These are phyloP conservation scores for Diphasiastrum complanatum DNA, from an alignment of 83 land plant species.

Conservation along the genomic window DNA sequence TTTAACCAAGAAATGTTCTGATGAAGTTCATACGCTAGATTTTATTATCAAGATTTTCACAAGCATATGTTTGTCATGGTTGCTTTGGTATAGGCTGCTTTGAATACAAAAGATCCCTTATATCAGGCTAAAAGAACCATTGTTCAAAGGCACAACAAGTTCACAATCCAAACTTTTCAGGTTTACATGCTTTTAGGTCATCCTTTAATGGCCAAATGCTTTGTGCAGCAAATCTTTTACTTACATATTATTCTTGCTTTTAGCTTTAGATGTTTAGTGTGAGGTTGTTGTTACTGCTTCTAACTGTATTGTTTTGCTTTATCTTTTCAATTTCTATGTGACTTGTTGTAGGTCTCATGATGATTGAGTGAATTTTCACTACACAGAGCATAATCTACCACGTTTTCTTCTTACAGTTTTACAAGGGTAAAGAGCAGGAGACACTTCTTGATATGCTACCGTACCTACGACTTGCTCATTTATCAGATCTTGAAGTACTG, in stretches of 20 bases:
- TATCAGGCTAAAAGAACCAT: constrained; percentile 87
- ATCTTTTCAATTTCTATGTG: background rate
- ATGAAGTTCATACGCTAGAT: too few species aligned
- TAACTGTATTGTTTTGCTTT: background rate
- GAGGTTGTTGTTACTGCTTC: too few species aligned
- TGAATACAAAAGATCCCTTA: constrained; percentile 89
- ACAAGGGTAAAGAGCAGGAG: constrained; percentile 81
- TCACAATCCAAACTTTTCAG: constrained; percentile 64
- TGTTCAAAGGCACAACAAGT: constrained; percentile 77
- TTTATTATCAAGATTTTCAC: too few species aligned
- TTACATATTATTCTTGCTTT: too few species aligned
- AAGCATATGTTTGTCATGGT: too few species aligned
- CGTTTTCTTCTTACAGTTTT: constrained; percentile 42
- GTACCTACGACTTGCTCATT: constrained; percentile 81
- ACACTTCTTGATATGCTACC: constrained; percentile 87
- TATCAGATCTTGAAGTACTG: constrained; percentile 83
- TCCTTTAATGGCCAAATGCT: background rate
- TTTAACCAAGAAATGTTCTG: background rate
- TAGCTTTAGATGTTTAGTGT: too few species aligned
- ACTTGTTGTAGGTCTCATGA: too few species aligned
- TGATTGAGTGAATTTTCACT: too few species aligned
- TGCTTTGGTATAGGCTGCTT: constrained; percentile 52
- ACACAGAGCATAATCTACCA: too few species aligned
- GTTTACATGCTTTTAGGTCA: too few species aligned
- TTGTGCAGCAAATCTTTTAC: too few species aligned